phyloP scores from a whole-genome alignment of 1,284 basidiomycete species.

The Microbotryomycetes sp. region DNA sequence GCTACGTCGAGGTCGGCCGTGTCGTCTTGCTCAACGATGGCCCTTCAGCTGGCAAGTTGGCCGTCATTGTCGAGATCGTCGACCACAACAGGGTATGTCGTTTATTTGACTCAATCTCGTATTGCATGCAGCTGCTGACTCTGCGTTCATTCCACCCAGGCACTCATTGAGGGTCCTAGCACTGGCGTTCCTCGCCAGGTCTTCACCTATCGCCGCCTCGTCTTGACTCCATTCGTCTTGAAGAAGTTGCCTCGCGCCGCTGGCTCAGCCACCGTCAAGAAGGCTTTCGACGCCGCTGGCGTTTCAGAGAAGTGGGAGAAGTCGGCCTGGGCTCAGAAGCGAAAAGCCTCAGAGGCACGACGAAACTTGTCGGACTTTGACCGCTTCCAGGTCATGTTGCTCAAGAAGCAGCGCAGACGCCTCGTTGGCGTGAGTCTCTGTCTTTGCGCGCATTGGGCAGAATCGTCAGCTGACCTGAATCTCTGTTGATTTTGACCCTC shows the following conservation, averaged over 20 bases:
- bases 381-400: conserved; percentile 58
- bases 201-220: conserved; percentile 85
- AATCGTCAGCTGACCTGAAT: conserved; percentile 35
- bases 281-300: conserved; percentile 76
- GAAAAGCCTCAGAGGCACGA: conserved; percentile 68
- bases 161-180: conserved; percentile 88
- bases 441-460: conserved; percentile 38
- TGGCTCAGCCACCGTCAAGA: conserved; percentile 73
- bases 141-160: conserved; percentile 49
- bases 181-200: conserved; percentile 87
- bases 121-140: background rate
- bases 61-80: conserved; percentile 93
- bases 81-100: conserved; percentile 94
- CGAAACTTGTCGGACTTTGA: conserved; percentile 83
- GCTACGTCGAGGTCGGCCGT: conserved; percentile 97
- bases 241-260: conserved; percentile 82
- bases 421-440: conserved; percentile 37
- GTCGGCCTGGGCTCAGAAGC: conserved; percentile 86
- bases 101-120: too few species aligned
- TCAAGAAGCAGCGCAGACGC: conserved; percentile 51
- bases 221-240: conserved; percentile 81
- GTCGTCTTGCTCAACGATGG: conserved; percentile 94
- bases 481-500: background rate
- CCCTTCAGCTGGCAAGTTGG: conserved; percentile 78
- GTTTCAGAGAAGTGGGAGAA: conserved; percentile 66